Evolutionary conservation across 306 rosid genomes (phyloP).

Genomic region (Glycyrrhiza uralensis): DNA sequence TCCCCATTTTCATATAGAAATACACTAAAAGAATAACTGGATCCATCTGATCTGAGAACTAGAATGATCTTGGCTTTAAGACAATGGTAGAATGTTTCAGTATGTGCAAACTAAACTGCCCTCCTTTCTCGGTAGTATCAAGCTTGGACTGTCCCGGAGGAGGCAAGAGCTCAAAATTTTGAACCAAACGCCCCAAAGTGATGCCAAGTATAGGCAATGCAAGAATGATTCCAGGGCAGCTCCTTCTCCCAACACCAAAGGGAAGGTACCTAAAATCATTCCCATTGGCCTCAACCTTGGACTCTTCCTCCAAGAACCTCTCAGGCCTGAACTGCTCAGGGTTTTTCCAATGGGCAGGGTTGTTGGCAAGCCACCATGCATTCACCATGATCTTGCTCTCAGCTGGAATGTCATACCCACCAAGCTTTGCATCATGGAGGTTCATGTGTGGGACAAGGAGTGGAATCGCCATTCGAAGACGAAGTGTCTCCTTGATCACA

Average conservation of each 20-base stretch:
- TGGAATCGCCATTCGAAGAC: slow-evolving; percentile 81
- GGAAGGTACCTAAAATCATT: slow-evolving; percentile 79
- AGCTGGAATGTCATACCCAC: slow-evolving; percentile 63
- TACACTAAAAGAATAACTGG: slow-evolving; percentile 10
- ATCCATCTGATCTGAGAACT: not conserved
- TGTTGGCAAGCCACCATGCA: slow-evolving; percentile 84
- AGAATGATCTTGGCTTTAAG: slow-evolving; percentile 47
- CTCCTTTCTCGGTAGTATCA: slow-evolving; percentile 73
- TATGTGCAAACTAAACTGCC: slow-evolving; percentile 78
- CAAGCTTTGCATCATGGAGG: slow-evolving; percentile 68
- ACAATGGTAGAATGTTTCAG: slow-evolving; percentile 75
- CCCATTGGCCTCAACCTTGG: slow-evolving; percentile 81
- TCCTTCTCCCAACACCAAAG: slow-evolving; percentile 71
- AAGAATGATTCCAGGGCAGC: slow-evolving; percentile 79
- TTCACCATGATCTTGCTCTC: slow-evolving; percentile 78
- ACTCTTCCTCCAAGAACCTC: slow-evolving; percentile 76
- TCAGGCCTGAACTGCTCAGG: slow-evolving; percentile 76
- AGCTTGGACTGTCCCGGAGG: slow-evolving; percentile 67
- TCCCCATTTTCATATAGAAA: not conserved
- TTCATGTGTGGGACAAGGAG: slow-evolving; percentile 92
- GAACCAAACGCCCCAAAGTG: slow-evolving; percentile 71
- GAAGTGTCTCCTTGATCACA: slow-evolving; percentile 69
- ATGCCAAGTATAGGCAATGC: slow-evolving; percentile 71
- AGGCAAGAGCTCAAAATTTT: slow-evolving; percentile 70
- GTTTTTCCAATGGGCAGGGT: slow-evolving; percentile 70